Percentiles rank a stretch among this genome's conserved stretches.
phyloP scores from a whole-genome alignment of 164 flowering plant genomes.

The Paratinospora sagittata region DNA sequence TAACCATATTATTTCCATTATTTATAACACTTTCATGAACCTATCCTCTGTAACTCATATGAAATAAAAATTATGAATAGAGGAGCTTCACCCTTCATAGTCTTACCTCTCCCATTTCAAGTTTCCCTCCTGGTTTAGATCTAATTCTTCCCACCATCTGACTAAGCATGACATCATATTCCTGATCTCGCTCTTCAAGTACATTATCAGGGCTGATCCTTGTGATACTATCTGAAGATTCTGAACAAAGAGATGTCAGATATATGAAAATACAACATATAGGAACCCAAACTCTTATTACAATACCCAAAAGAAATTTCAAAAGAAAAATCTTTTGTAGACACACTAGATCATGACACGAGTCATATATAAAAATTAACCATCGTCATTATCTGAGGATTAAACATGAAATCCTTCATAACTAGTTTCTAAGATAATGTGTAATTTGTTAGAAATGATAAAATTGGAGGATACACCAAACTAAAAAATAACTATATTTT shows the following conservation, averaged over 20 bases:
- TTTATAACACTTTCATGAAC: too few relatives aligned
- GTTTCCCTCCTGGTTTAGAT: conserved; percentile 80
- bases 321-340: background rate
- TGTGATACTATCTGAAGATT: conserved; percentile 37
- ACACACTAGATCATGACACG: background rate
- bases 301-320: background rate
- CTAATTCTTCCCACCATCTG: conserved; percentile 83
- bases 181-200: conserved; percentile 64
- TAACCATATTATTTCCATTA: too few relatives aligned
- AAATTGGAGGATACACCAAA: background rate
- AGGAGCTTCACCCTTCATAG: background rate
- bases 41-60: too few relatives aligned
- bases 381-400: background rate
- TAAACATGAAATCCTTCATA: background rate
- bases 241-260: conserved; percentile 8
- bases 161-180: conserved; percentile 74
- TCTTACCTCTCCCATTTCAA: conserved; percentile 91
- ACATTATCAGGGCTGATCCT: conserved; percentile 35
- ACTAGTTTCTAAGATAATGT: background rate
- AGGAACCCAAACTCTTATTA: background rate
- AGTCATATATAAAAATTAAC: background rate
- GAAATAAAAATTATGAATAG: too few relatives aligned
- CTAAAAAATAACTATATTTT: background rate
- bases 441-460: background rate
- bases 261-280: conserved; percentile 5